phyloP scores from a whole-genome alignment of 768 basidiomycete species.

The Amanita inopinata region DNA sequence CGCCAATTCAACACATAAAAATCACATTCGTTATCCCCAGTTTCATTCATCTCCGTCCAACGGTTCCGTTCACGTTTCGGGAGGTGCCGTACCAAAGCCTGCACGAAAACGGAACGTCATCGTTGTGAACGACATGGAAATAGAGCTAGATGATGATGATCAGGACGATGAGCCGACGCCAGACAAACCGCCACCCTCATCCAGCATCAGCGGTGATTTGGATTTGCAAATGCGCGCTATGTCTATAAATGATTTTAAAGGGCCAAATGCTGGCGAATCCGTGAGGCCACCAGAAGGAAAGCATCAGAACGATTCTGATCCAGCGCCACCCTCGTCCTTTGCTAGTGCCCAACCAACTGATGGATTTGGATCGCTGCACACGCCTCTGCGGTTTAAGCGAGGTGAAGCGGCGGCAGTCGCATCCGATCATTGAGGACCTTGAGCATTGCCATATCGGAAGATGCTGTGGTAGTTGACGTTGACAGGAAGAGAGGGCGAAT shows the following conservation, averaged over 20 bases:
- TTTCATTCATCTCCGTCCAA: no score
- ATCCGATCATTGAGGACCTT: no score
- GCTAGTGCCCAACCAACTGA: no score
- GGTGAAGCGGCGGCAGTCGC: background rate
- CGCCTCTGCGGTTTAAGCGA: constrained; percentile 8
- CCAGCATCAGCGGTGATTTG: background rate
- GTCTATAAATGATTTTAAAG: background rate
- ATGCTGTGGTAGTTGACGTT: no score
- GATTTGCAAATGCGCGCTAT: background rate
- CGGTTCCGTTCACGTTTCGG: no score
- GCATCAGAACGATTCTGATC: background rate
- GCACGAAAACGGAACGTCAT: constrained; percentile 25
- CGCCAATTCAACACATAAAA: background rate
- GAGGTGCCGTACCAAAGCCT: constrained; percentile 4
- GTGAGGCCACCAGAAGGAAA: constrained; percentile 7
- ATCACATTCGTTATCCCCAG: constrained; percentile 5
- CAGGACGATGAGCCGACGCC: background rate
- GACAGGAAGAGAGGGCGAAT: no score
- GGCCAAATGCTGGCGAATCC: background rate
- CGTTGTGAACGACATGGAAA: constrained; percentile 30
- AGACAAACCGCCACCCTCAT: background rate
- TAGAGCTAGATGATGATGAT: constrained; percentile 22
- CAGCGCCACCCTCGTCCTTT: background rate
- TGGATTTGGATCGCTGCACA: constrained; percentile 5
- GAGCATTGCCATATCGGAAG: background rate